These are phyloP conservation scores for Pachyrhizus erosus DNA, from an alignment of 306 rosid genomes.

Conservation along the genomic window DNA sequence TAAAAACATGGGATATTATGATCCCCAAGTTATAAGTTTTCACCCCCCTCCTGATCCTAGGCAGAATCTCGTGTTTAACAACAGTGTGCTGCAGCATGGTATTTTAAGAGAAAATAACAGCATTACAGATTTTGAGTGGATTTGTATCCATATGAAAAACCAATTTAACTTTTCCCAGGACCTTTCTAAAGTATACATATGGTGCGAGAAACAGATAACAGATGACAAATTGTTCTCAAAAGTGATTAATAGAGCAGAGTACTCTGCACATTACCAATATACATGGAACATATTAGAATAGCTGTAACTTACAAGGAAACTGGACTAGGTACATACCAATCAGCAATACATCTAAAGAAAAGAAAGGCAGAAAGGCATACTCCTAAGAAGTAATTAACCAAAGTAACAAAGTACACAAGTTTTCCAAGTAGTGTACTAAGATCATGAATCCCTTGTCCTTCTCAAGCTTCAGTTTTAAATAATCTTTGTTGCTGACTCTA, in stretches of 20 bases:
- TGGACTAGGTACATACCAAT: conserved; percentile 7
- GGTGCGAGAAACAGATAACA: background rate
- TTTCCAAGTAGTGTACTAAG: background rate
- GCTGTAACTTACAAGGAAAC: background rate
- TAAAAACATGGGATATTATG: too few species aligned
- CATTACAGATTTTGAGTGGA: background rate
- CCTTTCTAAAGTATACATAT: background rate
- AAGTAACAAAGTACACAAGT: background rate
- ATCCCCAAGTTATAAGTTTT: too few species aligned
- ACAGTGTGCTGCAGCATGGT: background rate
- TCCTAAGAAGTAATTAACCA: background rate
- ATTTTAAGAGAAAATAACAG: conserved; percentile 1
- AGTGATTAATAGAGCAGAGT: conserved; percentile 16
- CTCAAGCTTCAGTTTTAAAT: background rate
- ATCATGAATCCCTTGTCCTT: background rate
- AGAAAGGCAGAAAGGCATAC: conserved; percentile 15
- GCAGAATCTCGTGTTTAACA: too few species aligned
- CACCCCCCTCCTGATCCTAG: too few species aligned
- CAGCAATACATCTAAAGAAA: background rate
- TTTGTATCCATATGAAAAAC: background rate
- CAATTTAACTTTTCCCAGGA: conserved; percentile 5
- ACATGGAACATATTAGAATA: background rate
- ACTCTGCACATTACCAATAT: background rate
- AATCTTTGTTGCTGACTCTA: background rate
- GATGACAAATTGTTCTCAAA: background rate